These are phyloP conservation scores for Mallotus repandus DNA, from an alignment of 441 rosid genomes.

Conservation along the genomic window DNA sequence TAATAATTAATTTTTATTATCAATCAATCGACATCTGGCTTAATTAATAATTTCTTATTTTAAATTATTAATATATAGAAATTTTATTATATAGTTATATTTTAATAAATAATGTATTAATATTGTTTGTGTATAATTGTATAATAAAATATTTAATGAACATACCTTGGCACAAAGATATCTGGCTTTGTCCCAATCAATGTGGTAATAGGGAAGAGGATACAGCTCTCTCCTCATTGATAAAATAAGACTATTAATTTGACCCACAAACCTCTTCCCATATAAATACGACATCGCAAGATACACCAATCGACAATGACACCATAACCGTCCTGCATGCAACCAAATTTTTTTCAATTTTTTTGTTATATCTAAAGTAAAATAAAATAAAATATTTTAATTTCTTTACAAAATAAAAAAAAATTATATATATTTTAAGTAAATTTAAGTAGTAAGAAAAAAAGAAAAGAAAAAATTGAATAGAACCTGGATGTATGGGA, in stretches of 20 bases:
- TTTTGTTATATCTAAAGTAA: not conserved
- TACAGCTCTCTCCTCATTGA: slow-evolving; percentile 74
- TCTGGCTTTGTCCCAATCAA: slow-evolving; percentile 71
- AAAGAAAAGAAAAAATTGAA: no score
- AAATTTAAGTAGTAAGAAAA: no score
- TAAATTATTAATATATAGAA: no score
- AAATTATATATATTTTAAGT: no score
- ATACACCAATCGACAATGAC: slow-evolving; percentile 90
- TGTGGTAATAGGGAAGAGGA: slow-evolving; percentile 56
- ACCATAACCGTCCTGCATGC: slow-evolving; percentile 81
- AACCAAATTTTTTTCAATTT: not conserved
- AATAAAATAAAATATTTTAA: no score
- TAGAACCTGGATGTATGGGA: slow-evolving; percentile 79
- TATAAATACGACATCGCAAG: slow-evolving; percentile 75
- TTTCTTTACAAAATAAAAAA: no score
- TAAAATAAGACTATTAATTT: slow-evolving; percentile 52
- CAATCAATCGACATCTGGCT: no score
- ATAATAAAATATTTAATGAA: not conserved
- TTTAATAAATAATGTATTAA: no score
- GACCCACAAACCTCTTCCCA: slow-evolving; percentile 78
- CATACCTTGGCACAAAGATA: slow-evolving; percentile 75
- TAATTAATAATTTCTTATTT: no score
- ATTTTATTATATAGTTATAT: no score
- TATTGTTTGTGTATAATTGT: no score
- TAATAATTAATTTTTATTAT: no score